Base-by-base conservation (phyloP, 805 yeast genomes). In the Helenozyma rhizophorensis region DNA sequence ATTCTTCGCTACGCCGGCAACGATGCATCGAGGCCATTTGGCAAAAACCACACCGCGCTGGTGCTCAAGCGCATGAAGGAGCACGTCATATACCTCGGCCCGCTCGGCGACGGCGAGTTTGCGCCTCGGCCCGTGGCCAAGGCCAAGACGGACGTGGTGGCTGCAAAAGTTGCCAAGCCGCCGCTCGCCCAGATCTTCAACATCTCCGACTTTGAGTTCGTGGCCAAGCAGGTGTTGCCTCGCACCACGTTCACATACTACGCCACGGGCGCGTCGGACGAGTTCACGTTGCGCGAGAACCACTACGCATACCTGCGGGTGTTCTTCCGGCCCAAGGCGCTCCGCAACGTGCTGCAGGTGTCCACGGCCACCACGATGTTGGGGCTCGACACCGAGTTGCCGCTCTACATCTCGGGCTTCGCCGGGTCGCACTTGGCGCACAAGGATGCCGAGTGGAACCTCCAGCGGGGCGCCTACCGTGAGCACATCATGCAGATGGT, bases 391-490 rank as follows among this genome's bases (percentile, higher is more conserved):
- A 7, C 27, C 7, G 27, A 32, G 24, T 15, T 32, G 21, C 35
- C 35, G 4, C 35, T 32, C 21, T 32, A 32, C 31, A 32, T 32
- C 12, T 32, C 35, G 9, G 35, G 35, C 4, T 32, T 32, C 16
- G 35, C 35, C 15, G 35, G 35, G 4, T 32, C 35, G 4, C 5
- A 14, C 9, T 23, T 32, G 27, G 35, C 35, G 11, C 24, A 32
- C 27, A 22, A 19, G 15, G 27, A 27, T 11, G 35, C 35, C 6
- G 35, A 32, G 26, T 27, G 28, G 28, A 32, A 32, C 31, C 27
- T 32, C 27, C 35, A 32, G 22, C 22, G 21, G 16, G 35, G 30
- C 9, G 35, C 35, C 12, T 32, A 23, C 35, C 12, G 23, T 9
- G 35, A 32, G 16, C 13, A 17, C 10, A 32, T 32, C 15, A 31